phyloP scores from a whole-genome alignment of 805 yeast genomes.

The Suhomyces faveliae region DNA sequence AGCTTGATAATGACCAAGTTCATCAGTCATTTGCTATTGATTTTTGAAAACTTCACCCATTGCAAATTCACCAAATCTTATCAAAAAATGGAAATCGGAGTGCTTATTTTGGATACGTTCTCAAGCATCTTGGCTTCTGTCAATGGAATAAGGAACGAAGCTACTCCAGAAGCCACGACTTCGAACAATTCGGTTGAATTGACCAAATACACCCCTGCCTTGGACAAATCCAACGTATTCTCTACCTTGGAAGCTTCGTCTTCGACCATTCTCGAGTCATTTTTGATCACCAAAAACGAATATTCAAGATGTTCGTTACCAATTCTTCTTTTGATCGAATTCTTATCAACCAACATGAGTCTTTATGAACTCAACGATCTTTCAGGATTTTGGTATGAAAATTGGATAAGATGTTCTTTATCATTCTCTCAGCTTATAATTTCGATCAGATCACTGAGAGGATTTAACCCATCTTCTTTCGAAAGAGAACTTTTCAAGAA shows the following conservation, averaged over 20 bases:
- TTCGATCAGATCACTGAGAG: conserved; percentile 51
- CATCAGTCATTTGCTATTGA: conserved; percentile 55
- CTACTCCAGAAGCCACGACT: neutral
- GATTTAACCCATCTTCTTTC: conserved; percentile 56
- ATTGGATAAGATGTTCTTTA: conserved; percentile 52
- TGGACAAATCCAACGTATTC: neutral
- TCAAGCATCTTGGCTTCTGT: conserved; percentile 50
- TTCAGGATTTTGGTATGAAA: conserved; percentile 46
- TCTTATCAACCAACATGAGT: conserved; percentile 36
- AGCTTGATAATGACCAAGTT: conserved; percentile 55
- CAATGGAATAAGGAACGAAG: conserved; percentile 44
- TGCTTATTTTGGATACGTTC: conserved; percentile 53
- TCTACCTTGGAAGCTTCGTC: conserved; percentile 24
- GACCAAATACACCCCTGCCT: no score
- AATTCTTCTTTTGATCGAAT: conserved; percentile 48
- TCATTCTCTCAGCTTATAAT: conserved; percentile 57
- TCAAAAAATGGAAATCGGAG: conserved; percentile 64
- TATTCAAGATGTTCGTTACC: conserved; percentile 56
- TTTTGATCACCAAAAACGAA: conserved; percentile 51
- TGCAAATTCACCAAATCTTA: conserved; percentile 61
- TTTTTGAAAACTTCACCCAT: conserved; percentile 69
- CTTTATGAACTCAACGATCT: conserved; percentile 42
- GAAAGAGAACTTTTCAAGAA: conserved; percentile 59
- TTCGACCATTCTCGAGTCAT: conserved; percentile 48
- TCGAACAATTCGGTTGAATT: neutral